Conservation (phyloP, 306 rosid species). For the Lupinus albus region DNA sequence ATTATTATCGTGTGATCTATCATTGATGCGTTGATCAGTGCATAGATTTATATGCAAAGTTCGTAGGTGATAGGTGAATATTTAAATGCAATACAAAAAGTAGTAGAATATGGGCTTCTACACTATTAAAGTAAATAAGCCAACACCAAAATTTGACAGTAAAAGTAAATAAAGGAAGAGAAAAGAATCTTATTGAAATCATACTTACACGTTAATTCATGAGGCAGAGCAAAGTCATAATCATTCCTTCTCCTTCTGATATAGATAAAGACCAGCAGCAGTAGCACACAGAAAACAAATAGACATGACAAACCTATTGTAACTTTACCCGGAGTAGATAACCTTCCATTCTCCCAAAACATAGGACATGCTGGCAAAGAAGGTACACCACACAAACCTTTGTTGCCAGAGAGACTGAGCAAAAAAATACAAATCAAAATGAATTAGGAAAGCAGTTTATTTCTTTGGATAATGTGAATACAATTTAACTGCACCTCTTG, state of each 20-base stretch:
- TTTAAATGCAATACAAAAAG: background rate
- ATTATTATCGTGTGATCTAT: too few species aligned
- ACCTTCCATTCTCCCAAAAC: constrained; percentile 81
- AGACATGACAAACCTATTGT: constrained; percentile 70
- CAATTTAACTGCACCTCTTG: constrained; percentile 24
- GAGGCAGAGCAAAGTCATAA: constrained; percentile 89
- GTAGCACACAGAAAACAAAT: constrained; percentile 57
- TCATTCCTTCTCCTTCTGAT: constrained; percentile 79
- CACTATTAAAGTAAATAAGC: background rate
- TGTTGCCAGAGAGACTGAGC: constrained; percentile 75
- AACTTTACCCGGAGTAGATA: constrained; percentile 75
- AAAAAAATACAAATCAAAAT: constrained; percentile 28
- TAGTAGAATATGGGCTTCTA: constrained; percentile 3
- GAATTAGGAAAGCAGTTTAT: constrained; percentile 12
- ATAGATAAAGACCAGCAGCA: constrained; percentile 66
- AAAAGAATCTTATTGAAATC: constrained; percentile 28
- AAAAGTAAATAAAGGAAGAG: constrained; percentile 10
- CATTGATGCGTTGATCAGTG: too few species aligned
- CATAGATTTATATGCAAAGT: background rate
- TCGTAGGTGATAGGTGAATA: background rate
- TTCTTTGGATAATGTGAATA: constrained; percentile 1
- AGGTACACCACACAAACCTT: constrained; percentile 85
- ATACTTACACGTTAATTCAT: constrained; percentile 80
- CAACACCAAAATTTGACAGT: background rate
- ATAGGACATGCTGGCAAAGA: constrained; percentile 75